Conservation (phyloP, 805 yeast genomes). For the Metschnikowia colocasiae region DNA sequence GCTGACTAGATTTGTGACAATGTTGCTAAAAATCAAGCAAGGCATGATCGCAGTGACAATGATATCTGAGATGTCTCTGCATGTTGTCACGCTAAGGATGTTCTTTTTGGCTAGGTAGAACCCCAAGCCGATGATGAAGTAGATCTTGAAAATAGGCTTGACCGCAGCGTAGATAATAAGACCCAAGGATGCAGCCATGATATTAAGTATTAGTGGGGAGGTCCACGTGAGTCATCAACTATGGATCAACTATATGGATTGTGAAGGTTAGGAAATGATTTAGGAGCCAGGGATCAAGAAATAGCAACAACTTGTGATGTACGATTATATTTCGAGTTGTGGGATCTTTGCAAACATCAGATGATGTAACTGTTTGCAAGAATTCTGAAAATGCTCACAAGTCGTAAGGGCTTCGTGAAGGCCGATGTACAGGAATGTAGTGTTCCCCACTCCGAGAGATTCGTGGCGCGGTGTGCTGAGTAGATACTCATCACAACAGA, state of each 20-base stretch:
- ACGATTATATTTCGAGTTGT: neutral
- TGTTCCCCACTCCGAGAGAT: neutral
- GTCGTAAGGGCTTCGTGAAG: neutral
- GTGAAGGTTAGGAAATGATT: neutral
- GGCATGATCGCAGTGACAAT: constrained; percentile 71
- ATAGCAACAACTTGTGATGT: no score
- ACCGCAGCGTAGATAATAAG: constrained; percentile 71
- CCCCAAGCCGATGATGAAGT: constrained; percentile 67
- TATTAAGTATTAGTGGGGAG: neutral
- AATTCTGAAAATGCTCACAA: neutral
- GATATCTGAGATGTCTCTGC: constrained; percentile 66
- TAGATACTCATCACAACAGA: no score
- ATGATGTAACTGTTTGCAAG: neutral
- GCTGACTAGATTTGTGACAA: constrained; percentile 62
- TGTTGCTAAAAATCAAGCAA: constrained; percentile 68
- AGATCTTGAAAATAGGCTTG: constrained; percentile 84
- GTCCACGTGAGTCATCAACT: neutral
- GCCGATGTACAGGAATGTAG: neutral
- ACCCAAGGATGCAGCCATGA: constrained; percentile 39
- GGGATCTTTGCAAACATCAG: neutral
- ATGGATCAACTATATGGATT: neutral
- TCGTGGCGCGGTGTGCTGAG: no score
- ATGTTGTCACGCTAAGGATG: constrained; percentile 58
- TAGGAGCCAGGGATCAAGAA: neutral
- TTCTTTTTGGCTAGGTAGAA: constrained; percentile 58